Conservation (phyloP, 352 stramenopile species). For the Peronospora belbahrii region DNA sequence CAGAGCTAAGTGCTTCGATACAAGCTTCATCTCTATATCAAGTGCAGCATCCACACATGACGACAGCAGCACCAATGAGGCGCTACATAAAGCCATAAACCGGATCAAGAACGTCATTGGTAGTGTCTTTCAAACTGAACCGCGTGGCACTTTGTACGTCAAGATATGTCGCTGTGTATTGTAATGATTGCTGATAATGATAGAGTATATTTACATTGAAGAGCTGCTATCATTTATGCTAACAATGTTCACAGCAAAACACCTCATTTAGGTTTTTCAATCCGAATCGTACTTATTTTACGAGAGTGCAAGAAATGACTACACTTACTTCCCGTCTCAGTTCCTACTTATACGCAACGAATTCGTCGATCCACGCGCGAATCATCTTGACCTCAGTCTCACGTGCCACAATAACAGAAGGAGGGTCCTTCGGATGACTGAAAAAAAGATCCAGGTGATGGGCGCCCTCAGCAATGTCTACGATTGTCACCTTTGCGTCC, state of each 20-base stretch:
- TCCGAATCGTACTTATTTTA: not conserved
- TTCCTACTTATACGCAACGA: conserved; percentile 34
- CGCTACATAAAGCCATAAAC: conserved; percentile 19
- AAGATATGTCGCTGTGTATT: too few relatives aligned
- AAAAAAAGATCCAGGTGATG: conserved; percentile 93
- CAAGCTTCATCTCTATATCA: conserved; percentile 35
- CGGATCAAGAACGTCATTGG: conserved; percentile 18
- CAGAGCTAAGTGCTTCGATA: conserved; percentile 41
- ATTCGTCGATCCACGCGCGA: conserved; percentile 76
- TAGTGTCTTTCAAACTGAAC: conserved; percentile 20
- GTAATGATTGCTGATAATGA: conserved; percentile 1
- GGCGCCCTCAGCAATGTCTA: conserved; percentile 70
- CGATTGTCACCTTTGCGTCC: conserved; percentile 49
- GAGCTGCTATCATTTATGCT: not conserved
- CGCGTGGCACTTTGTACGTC: conserved; percentile 19
- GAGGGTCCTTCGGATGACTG: conserved; percentile 77
- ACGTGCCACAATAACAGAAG: conserved; percentile 63
- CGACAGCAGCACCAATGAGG: conserved; percentile 24
- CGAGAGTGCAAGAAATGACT: not conserved
- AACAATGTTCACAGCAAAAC: too few relatives aligned
- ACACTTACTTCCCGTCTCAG: conserved; percentile 14
- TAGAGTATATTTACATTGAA: not conserved
- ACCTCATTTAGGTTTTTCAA: not conserved
- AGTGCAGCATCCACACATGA: conserved; percentile 22
- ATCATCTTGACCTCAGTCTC: conserved; percentile 77